Base-by-base conservation (phyloP, 805 yeast species). In the Starmera amethionina region DNA sequence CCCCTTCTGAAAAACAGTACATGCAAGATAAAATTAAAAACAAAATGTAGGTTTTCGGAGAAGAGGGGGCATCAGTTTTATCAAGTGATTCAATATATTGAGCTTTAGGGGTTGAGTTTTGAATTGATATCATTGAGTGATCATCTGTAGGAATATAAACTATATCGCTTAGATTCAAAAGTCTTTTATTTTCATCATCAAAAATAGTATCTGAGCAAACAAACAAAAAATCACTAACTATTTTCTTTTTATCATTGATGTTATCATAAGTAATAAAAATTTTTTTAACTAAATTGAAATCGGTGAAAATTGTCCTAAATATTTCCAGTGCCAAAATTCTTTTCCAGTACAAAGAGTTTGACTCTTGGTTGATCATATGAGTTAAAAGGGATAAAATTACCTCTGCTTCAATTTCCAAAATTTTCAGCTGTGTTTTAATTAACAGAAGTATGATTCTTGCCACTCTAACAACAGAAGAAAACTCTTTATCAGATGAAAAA, bases 61-160 rank as follows among this genome's bases (percentile, higher is more conserved):
- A 62, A 1, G 65, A 52, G 0, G 96, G 96, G 0, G 96, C 79
- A 25, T 84, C 94, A 0, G 64, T 49, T 51, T 88, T 88, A 54
- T 90, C 97, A 19, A 93, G 67, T 40, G 80, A 73, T 41, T 90
- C 96, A 28, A 89, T 65, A 42, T 77, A 71, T 12, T 77, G 63
- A 0, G 79, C 66, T 47, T 77, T 74, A 36, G 72, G 59, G 3
- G 65, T 53, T 0, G 84, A 72, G 10, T 56, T 56, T 4, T 63
- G 58, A 13, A 58, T 54, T 0, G 78, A 67, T 22, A 22, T 22
- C 27, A 79, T 59, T 0, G 65, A 54, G 4, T 60, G 52, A 5
- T 48, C 53, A 8, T 39, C 28, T 4, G 38, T 28, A 30, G 59
- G 57, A 4, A 45, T 28, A 6, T 39, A 29, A 8, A 71, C 63